Evolutionary conservation across 192 early-diverging fungal genomes (phyloP).

Genomic region (Funneliformis geosporum): DNA sequence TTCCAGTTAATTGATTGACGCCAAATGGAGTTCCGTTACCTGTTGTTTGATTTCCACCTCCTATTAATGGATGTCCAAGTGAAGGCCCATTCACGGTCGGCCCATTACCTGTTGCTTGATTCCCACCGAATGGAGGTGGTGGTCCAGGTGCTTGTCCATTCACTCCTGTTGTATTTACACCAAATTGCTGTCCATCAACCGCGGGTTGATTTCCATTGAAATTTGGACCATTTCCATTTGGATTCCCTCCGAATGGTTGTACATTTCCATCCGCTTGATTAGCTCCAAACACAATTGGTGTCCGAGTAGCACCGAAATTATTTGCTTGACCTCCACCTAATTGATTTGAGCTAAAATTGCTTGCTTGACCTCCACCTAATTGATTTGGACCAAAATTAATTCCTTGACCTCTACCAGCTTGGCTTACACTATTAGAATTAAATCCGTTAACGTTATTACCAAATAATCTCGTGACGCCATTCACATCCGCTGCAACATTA

Average conservation of each 20-base stretch:
- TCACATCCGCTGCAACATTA: background rate
- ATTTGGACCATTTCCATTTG: background rate
- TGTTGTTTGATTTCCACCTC: background rate
- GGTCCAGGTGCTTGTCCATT: background rate
- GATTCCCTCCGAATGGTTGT: background rate
- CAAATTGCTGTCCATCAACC: background rate
- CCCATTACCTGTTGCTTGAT: background rate
- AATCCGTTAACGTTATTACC: background rate
- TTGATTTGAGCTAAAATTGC: background rate
- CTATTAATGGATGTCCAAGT: background rate
- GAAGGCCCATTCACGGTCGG: background rate
- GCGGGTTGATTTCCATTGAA: background rate
- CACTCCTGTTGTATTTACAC: background rate
- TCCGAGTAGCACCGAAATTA: background rate
- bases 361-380: background rate
- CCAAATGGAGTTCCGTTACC: background rate
- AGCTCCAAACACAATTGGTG: background rate
- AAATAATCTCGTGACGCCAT: background rate
- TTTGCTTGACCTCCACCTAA: background rate
- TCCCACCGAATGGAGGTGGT: background rate
- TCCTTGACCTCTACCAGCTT: background rate
- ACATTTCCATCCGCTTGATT: background rate
- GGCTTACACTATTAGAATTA: background rate
- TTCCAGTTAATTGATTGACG: background rate
- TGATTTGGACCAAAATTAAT: background rate